Conservation (phyloP, 495 filamentous ascomycete genomes). For the Parathielavia hyrcaniae region DNA sequence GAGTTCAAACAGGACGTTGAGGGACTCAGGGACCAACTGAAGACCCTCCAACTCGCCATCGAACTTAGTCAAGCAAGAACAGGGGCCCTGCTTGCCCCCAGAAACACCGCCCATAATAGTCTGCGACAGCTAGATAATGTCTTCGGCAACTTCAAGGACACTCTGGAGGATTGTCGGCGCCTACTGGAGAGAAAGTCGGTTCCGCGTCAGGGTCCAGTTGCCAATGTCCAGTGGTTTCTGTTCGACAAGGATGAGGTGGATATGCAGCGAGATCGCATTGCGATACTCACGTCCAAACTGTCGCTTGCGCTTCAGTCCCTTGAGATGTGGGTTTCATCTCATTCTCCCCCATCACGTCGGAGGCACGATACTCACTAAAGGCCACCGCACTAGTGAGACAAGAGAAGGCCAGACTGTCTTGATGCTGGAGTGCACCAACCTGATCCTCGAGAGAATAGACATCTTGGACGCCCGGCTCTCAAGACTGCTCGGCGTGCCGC, state of each 20-base stretch:
- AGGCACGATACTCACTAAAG: neutral
- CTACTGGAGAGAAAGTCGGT: constrained; percentile 15
- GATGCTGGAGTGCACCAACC: neutral
- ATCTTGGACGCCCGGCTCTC: neutral
- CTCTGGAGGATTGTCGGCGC: constrained; percentile 12
- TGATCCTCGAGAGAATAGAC: neutral
- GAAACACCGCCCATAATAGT: neutral
- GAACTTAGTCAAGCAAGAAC: neutral
- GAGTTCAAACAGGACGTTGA: constrained; percentile 14
- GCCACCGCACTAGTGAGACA: neutral
- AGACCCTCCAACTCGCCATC: neutral
- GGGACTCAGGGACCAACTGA: neutral
- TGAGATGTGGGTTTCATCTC: constrained; percentile 3
- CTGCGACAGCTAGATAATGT: neutral
- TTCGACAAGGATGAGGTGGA: constrained; percentile 18
- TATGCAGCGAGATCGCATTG: constrained; percentile 21
- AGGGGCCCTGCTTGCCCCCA: neutral
- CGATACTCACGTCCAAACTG: constrained; percentile 16
- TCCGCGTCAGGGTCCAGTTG: constrained; percentile 2
- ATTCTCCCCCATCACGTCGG: neutral
- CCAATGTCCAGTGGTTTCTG: constrained; percentile 18
- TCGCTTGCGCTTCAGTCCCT: constrained; percentile 5
- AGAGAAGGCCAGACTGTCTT: constrained; percentile 2
- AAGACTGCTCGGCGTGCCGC: neutral
- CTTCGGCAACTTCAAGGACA: constrained; percentile 9